Evolutionary conservation across 768 basidiomycete genomes (phyloP), one percentile per base, ranked within the genome.

Genomic region (Cyclocybe cylindracea): DNA sequence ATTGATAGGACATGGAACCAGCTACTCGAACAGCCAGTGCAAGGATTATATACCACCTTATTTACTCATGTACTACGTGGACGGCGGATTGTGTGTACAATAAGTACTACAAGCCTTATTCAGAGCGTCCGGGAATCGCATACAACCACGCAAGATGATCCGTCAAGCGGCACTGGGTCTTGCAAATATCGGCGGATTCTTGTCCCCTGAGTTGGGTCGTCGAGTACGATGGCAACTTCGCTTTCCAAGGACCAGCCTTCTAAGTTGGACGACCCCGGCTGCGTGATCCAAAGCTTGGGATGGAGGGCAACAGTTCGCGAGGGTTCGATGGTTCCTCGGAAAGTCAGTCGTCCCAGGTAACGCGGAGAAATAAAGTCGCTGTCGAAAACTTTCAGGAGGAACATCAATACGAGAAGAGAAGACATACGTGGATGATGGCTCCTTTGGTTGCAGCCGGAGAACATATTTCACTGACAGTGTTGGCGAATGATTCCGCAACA

Each of bases 211-310:
- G 14, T 50, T 19, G 31, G 50, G 38, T 43, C 39, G 45, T 47
- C 40, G 11, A 47, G 49, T 24, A 45, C 41, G 13, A 33, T 48
- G n/a, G 32, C 29, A 19, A 72, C 51, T 44, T 69, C 66, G 1
- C 83, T 84, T 59, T 88, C 85, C 8, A 90, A 58, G 37, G 70
- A 72, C 91, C 92, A 96, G 4, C 80, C 78, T 31, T 78, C 78
- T 11, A 92, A 70, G 10, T 71, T 71, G 63, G 90, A 88, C 18
- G 75, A 74, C 10, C 89, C 89, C 31, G 89, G 83, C 38, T 78
- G 78, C 10, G 77, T 68, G 8, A 84, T 72, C 77, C 84, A 88
- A 2, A 93, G 66, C 44, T 72, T 79, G 1, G 82, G 76, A 16
- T 70, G 67, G 14, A 90, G 53, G 0, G 63, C 67, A 10, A 66